These are phyloP conservation scores for Mucor sp. DNA, from an alignment of 371 early-diverging fungal genomes.

Conservation along the genomic window DNA sequence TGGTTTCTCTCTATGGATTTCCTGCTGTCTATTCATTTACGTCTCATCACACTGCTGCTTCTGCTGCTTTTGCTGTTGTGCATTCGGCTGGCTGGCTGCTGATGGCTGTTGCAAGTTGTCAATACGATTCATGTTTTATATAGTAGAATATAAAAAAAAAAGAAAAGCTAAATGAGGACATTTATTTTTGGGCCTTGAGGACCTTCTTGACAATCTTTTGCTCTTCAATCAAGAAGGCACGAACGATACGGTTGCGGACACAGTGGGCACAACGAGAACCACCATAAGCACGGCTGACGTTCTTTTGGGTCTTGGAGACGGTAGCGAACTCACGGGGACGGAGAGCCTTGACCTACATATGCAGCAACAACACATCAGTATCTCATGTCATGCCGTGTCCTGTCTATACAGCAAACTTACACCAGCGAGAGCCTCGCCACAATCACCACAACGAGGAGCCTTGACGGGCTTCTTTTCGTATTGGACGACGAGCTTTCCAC, in stretches of 20 bases:
- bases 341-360: conserved; percentile 80
- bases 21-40: neutral
- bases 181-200: conserved; percentile 76
- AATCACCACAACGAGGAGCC: conserved; percentile 97
- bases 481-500: conserved; percentile 91
- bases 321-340: conserved; percentile 90
- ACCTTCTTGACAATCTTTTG: conserved; percentile 99
- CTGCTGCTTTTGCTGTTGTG: neutral
- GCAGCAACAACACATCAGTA: neutral
- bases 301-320: conserved; percentile 92
- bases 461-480: conserved; percentile 93
- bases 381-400: neutral
- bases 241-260: conserved; percentile 95
- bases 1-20: neutral
- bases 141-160: neutral
- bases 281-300: conserved; percentile 96
- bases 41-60: neutral
- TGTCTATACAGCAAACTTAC: conserved; percentile 50
- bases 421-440: conserved; percentile 89
- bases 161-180: neutral
- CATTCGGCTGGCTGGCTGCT: neutral
- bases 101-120: neutral
- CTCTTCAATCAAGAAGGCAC: conserved; percentile 99
- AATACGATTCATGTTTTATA: neutral
- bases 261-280: conserved; percentile 93